Conservation (phyloP, 371 early-diverging fungal genomes). For the Syncephalastrum racemosum region DNA sequence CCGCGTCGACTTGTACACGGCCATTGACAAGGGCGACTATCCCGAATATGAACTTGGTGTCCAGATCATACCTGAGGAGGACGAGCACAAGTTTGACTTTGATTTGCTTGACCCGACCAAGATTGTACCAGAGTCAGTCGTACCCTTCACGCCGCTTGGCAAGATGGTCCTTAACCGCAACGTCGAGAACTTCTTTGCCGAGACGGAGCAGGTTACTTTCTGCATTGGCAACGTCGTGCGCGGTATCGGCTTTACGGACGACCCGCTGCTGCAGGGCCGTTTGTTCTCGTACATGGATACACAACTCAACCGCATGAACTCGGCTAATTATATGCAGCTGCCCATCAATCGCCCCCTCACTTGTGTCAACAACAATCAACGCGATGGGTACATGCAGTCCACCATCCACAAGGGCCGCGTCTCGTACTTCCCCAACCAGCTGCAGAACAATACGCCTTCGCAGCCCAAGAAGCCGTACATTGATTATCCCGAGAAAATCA, state of each 20-base stretch:
- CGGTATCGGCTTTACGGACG: conserved; percentile 52
- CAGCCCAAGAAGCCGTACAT: conserved; percentile 27
- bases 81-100: conserved; percentile 47
- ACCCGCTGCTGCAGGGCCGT: conserved; percentile 58
- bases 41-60: conserved; percentile 54
- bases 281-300: conserved; percentile 55
- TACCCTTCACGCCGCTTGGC: conserved; percentile 48
- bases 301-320: conserved; percentile 47
- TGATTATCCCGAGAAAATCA: conserved; percentile 33
- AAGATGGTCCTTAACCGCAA: conserved; percentile 52
- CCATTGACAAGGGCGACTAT: conserved; percentile 48
- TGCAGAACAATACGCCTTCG: conserved; percentile 33
- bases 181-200: conserved; percentile 56
- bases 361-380: conserved; percentile 50
- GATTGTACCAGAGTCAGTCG: conserved; percentile 46
- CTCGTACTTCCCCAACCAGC: conserved; percentile 31
- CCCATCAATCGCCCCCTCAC: conserved; percentile 52
- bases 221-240: conserved; percentile 38
- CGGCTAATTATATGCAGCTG: conserved; percentile 49
- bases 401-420: conserved; percentile 29
- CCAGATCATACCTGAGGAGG: conserved; percentile 44
- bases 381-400: conserved; percentile 47
- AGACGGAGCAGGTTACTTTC: conserved; percentile 56
- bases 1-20: conserved; percentile 44
- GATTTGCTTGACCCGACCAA: conserved; percentile 58